These are phyloP conservation scores for Penicillium pulvis DNA, from an alignment of 495 filamentous ascomycete species.

Conservation along the genomic window DNA sequence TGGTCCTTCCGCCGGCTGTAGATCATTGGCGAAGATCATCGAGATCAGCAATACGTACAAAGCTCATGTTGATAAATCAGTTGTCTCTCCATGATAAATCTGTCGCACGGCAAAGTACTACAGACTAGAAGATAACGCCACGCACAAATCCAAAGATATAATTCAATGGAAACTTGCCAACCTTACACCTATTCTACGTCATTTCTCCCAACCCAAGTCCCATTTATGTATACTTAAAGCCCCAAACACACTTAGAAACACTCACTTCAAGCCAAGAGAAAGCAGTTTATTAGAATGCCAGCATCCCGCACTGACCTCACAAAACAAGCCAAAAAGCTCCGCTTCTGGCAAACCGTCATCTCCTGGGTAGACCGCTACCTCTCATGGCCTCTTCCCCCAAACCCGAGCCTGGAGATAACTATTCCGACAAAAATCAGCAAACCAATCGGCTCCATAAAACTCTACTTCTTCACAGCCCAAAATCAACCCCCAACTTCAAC, in stretches of 20 bases:
- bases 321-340: conserved; percentile 20
- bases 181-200: conserved; percentile 2
- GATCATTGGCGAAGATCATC: neutral
- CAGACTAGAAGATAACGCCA: neutral
- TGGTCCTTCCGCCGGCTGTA: neutral
- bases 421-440: conserved; percentile 25
- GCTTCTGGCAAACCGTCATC: conserved; percentile 14
- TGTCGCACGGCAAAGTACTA: neutral
- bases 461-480: conserved; percentile 25
- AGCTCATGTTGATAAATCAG: neutral
- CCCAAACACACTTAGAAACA: neutral
- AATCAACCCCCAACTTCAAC: neutral
- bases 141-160: neutral
- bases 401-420: conserved; percentile 13
- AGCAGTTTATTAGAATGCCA: neutral
- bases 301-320: conserved; percentile 8
- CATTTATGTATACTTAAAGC: neutral
- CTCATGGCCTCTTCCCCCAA: conserved; percentile 18
- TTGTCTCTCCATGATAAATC: neutral
- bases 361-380: conserved; percentile 27
- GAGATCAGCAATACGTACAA: neutral
- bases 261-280: neutral
- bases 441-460: conserved; percentile 17
- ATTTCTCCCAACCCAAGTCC: neutral
- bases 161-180: neutral